Evolutionary conservation across 1,284 basidiomycete species (phyloP), one percentile per base, ranked within the genome.

Genomic region (Cutaneotrichosporon spelunceum): DNA sequence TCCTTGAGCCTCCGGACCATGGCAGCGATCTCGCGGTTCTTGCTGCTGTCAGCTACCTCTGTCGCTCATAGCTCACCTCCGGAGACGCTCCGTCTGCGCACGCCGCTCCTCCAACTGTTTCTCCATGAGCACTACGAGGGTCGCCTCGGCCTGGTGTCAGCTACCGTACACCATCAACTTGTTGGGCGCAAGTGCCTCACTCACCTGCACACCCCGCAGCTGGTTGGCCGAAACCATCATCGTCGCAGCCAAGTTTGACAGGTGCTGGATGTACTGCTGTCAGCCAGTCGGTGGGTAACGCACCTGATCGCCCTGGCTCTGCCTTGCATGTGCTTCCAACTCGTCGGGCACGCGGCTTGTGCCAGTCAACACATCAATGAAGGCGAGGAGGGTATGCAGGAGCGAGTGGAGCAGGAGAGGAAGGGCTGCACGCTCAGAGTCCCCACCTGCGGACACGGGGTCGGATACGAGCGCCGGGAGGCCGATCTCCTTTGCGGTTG

Each of bases 211-310:
- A 6, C 69, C 66, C 3, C 76, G 64, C 4, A 74, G 68, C 64
- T 75, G 72, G 55, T 78, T 78, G 2, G 71, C 70, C 6, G 72
- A 61, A 0, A 78, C 70, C 73, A 78, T 78, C 72, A 78, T 75
- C 2, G 67, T 75, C 14, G 75, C 74, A 0, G 74, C 69, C 10
- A 78, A 61, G 59, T 78, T 77, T 1, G 67, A 70, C 45, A 78
- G 50, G 59, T 78, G 76, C 64, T 77, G 74, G 24, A 78, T 72
- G 53, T 77, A 78, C 76, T 77, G 63, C 13, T 11, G 56, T 62
- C 49, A 65, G 63, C 44, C 3, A 4, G 11, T 30, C 8, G 27
- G 3, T 30, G 29, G 13, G 27, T 0, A n/a, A 59, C 73, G 29
- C 54, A 74, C 76, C 63, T 76, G 75, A 65, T 77, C 75, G 8